A percentile compares a stretch with the other conserved stretches of the same genome.
phyloP scores from a whole-genome alignment of 371 early-diverging fungal species.

The Basidiobolus heterosporus region DNA sequence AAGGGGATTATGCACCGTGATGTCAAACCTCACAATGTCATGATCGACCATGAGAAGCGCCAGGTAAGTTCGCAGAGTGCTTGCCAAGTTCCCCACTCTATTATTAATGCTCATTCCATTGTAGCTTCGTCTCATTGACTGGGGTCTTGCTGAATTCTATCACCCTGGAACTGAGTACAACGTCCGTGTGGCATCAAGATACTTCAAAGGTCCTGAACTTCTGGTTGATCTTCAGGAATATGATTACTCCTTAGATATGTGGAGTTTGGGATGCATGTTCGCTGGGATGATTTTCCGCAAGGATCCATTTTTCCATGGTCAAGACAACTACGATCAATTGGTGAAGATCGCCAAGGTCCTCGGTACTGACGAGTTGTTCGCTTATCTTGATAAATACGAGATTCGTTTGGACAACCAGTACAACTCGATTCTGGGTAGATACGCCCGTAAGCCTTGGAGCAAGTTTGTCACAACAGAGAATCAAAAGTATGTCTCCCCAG shows the following conservation, averaged over 20 bases:
- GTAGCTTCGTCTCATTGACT: conserved; percentile 93
- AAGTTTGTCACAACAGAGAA: conserved; percentile 82
- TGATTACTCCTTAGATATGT: conserved; percentile 98
- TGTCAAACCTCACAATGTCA: conserved; percentile 99
- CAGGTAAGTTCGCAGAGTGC: conserved; percentile 26
- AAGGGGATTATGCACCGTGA: conserved; percentile 99
- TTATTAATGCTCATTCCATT: not conserved
- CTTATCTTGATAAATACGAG: conserved; percentile 89
- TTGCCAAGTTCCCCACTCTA: not conserved
- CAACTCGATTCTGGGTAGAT: conserved; percentile 67
- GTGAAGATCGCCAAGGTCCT: conserved; percentile 93
- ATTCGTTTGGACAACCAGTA: conserved; percentile 78
- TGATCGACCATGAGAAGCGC: conserved; percentile 93
- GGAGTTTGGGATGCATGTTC: conserved; percentile 99
- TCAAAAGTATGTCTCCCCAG: conserved; percentile 72
- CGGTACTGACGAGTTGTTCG: conserved; percentile 82
- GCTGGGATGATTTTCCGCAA: conserved; percentile 97
- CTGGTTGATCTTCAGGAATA: conserved; percentile 95
- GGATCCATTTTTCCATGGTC: conserved; percentile 98
- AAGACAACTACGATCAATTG: conserved; percentile 95
- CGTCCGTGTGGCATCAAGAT: conserved; percentile 96
- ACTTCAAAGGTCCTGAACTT: conserved; percentile 98
- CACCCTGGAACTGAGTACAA: conserved; percentile 95
- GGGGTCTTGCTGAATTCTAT: conserved; percentile 99
- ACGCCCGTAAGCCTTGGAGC: conserved; percentile 88